These are phyloP conservation scores for Coprinopsis strossmayeri DNA, from an alignment of 768 basidiomycete genomes.

Conservation along the genomic window DNA sequence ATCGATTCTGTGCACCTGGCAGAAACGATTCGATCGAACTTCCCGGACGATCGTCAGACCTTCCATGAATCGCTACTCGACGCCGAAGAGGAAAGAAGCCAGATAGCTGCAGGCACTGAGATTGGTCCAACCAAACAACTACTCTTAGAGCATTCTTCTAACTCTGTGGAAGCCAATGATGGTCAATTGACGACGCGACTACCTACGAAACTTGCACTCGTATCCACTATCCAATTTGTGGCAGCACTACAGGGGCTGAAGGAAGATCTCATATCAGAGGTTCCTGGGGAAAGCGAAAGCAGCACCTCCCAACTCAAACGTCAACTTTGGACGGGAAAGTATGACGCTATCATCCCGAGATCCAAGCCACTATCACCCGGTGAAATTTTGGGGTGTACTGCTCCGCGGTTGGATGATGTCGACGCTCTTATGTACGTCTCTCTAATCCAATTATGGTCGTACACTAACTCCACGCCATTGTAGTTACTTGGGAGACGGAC, in stretches of 20 bases:
- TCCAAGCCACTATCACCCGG: conserved; percentile 93
- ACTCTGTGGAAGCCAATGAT: conserved; percentile 6
- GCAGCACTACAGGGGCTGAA: conserved; percentile 85
- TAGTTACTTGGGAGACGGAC: conserved; percentile 95
- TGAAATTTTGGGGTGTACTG: conserved; percentile 95
- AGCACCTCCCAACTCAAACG: conserved; percentile 6
- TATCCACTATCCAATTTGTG: conserved; percentile 98
- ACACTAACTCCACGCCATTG: conserved; percentile 9
- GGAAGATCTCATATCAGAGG: conserved; percentile 57
- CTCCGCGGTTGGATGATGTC: conserved; percentile 67
- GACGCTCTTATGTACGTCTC: conserved; percentile 83
- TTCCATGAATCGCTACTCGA: conserved; percentile 65
- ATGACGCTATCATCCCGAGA: conserved; percentile 73
- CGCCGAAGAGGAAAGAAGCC: conserved; percentile 38
- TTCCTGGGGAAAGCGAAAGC: not conserved
- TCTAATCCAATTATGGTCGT: conserved; percentile 2
- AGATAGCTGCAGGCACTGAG: conserved; percentile 34
- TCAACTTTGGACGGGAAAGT: conserved; percentile 51
- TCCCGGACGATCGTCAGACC: conserved; percentile 64
- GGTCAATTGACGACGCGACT: not conserved
- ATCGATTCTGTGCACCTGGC: conserved; percentile 83
- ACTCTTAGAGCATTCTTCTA: conserved; percentile 46
- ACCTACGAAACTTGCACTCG: conserved; percentile 74
- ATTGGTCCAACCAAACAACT: conserved; percentile 51
- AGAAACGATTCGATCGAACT: conserved; percentile 83